These are phyloP conservation scores for Brassica carinata DNA, from an alignment of 345 rosid species.

Conservation along the genomic window DNA sequence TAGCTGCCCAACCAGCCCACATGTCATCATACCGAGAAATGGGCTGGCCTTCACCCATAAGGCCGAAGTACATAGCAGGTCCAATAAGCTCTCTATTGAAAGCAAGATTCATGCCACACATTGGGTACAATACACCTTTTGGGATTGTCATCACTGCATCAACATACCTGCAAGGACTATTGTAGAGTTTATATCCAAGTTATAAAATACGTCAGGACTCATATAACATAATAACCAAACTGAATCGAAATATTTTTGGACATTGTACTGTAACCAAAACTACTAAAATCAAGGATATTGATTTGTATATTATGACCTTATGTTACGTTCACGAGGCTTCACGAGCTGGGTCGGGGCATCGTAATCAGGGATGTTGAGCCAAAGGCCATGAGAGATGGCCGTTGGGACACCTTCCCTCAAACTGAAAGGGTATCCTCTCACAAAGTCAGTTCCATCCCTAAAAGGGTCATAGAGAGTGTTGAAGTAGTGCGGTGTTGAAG, in stretches of 20 bases:
- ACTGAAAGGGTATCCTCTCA: constrained; percentile 85
- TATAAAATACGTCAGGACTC: neutral
- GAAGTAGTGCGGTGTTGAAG: constrained; percentile 80
- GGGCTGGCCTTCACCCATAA: constrained; percentile 95
- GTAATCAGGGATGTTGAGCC: constrained; percentile 94
- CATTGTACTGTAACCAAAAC: neutral
- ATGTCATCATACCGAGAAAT: constrained; percentile 85
- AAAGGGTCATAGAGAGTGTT: constrained; percentile 57
- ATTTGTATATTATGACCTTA: constrained; percentile 45
- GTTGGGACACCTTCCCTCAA: constrained; percentile 80
- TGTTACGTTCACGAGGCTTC: constrained; percentile 83
- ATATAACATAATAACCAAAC: neutral
- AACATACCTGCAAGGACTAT: constrained; percentile 57
- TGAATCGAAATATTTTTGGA: neutral
- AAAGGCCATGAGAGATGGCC: constrained; percentile 82
- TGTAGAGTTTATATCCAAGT: neutral
- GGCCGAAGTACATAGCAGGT: constrained; percentile 87
- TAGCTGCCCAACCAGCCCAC: constrained; percentile 96
- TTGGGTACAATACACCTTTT: constrained; percentile 78
- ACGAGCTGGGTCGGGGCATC: constrained; percentile 95
- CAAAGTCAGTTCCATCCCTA: constrained; percentile 73
- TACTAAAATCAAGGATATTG: neutral
- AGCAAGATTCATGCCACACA: constrained; percentile 93
- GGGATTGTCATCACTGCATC: constrained; percentile 88
- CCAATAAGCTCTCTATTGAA: constrained; percentile 82